Evolutionary conservation across 768 basidiomycete species (phyloP), one percentile per base, ranked within the genome.

Genomic region (Kwoniella botswanensis): DNA sequence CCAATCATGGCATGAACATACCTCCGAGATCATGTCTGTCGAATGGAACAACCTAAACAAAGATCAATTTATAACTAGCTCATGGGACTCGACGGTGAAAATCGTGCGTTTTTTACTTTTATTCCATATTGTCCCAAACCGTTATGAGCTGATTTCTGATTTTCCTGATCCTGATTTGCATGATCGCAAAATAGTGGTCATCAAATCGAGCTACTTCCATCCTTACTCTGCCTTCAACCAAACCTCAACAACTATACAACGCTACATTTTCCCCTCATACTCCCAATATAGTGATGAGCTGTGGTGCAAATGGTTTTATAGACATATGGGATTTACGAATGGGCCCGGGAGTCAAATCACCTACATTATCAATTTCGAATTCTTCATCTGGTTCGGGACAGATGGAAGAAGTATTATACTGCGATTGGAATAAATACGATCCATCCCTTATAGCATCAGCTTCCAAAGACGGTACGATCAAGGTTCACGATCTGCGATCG

Each of bases 21-120:
- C 90, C 13, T 89, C 90, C 61, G 96, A 98, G 82, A 93, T 94
- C 7, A 94, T 93, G 85, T 91, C 91, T 12, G 89, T 98, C 5
- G 93, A 98, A 82, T 98, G 96, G 95, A 94, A 91, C 72, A 98
- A 97, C 84, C 83, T 95, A 71, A 89, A 12, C 88, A 92, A 26
- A 93, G 72, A 75, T 43, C 67, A 29, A 22, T 80, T 82, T 54
- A 70, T 72, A 0, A 77, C 75, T 42, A 65, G 68, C 1, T 77
- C 75, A 13, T 98, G 95, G 95, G 96, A 98, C 79, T 93, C 93
- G 29, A 88, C 87, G 15, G 88, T 95, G 53, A 98, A 97, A 85
- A 77, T 97, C 59, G 95, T 94, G 72, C 58, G 92, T 86, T 11
- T 71, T 68, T 26, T 26, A 26, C 26, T 26, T 26, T 26, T 26